Percentiles rank a stretch among this genome's conserved stretches.
Conservation (phyloP, 2,329 filamentous ascomycete species). For the Botryotinia globosa region DNA sequence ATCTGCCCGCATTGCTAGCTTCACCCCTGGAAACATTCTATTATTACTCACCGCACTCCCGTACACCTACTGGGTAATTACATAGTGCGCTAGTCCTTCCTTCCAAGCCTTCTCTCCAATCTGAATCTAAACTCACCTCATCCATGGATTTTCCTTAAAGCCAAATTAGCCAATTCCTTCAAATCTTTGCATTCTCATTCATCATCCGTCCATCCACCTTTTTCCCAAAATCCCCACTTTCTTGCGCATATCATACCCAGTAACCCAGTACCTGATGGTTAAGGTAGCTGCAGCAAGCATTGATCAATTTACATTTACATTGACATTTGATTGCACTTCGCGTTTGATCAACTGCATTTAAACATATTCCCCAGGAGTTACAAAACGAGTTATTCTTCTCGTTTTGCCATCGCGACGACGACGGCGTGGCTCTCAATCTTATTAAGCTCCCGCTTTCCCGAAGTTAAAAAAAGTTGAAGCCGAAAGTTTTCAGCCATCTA, state of each 20-base stretch:
- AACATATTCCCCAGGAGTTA: not conserved
- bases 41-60: not conserved
- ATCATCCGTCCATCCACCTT: constrained; percentile 13
- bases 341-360: not conserved
- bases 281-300: constrained; percentile 22
- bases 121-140: not conserved
- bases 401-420: constrained; percentile 12
- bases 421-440: not conserved
- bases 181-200: not conserved
- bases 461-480: not conserved
- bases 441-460: not conserved
- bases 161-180: constrained; percentile 4
- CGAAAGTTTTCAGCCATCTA: constrained; percentile 2
- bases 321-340: constrained; percentile 1
- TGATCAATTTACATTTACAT: constrained; percentile 14
- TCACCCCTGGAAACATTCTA: not conserved
- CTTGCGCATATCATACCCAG: constrained; percentile 19
- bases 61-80: not conserved
- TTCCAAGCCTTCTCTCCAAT: not conserved
- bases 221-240: constrained; percentile 16
- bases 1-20: not conserved
- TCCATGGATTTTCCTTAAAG: not conserved
- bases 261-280: constrained; percentile 9
- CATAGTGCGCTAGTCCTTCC: not conserved
- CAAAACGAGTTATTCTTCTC: not conserved